Percentiles rank a stretch among this genome's conserved stretches.
Conservation (phyloP, 148 eudicot genomes). For the Beta vulgaris region DNA sequence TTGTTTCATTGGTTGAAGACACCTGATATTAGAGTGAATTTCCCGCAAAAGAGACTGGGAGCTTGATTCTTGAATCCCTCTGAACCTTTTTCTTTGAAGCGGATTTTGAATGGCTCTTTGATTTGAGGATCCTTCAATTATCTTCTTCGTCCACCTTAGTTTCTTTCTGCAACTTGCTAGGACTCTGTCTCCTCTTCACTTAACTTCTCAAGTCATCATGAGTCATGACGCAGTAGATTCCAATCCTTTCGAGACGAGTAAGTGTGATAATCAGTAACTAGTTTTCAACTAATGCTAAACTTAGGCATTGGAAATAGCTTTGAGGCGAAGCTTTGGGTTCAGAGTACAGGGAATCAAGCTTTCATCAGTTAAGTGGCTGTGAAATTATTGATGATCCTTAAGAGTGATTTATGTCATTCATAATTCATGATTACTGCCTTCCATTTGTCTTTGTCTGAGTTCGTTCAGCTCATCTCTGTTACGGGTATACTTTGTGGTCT, state of each 20-base stretch:
- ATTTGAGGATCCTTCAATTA: not conserved
- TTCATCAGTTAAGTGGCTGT: no score
- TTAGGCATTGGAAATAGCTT: not conserved
- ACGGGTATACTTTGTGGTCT: no score
- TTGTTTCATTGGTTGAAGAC: no score
- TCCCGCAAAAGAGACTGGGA: no score
- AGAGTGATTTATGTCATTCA: no score
- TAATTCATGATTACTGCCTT: no score
- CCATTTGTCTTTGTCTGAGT: no score
- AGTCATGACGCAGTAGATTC: not conserved
- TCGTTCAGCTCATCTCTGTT: no score
- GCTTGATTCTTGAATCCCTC: not conserved
- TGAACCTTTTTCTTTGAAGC: not conserved
- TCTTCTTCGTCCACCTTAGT: not conserved
- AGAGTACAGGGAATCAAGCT: not conserved
- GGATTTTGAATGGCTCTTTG: not conserved
- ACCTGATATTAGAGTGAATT: no score
- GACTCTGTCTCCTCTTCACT: not conserved
- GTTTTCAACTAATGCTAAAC: not conserved
- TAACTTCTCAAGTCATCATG: not conserved
- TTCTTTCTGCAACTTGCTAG: not conserved
- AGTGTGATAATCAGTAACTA: not conserved
- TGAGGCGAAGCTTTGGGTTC: not conserved
- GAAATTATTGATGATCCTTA: no score
- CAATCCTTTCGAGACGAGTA: not conserved